phyloP scores from a whole-genome alignment of 352 stramenopile species.

The Phytophthora hybrid region DNA sequence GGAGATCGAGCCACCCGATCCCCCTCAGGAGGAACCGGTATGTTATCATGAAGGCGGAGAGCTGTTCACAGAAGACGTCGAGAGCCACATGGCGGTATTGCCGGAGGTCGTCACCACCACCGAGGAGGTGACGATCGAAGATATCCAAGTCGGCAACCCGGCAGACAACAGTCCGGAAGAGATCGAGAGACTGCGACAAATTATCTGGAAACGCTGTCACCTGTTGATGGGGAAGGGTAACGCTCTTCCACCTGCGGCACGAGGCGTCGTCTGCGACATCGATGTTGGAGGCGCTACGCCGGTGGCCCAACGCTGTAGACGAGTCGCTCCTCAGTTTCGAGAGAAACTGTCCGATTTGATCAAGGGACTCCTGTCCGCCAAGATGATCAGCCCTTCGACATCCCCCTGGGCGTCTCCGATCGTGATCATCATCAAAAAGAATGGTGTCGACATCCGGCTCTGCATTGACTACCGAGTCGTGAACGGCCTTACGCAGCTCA shows the following conservation, averaged over 20 bases:
- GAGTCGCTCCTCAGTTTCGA: constrained; percentile 20
- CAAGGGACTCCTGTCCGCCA: constrained; percentile 27
- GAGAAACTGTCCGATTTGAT: constrained; percentile 39
- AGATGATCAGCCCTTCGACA: constrained; percentile 24
- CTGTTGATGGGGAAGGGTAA: no score
- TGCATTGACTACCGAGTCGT: constrained; percentile 33
- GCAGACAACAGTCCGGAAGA: background rate
- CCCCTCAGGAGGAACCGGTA: background rate
- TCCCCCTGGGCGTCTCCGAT: constrained; percentile 46
- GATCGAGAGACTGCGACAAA: background rate
- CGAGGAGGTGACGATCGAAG: background rate
- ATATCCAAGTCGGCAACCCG: background rate
- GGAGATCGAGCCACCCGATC: no score
- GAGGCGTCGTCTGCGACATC: no score
- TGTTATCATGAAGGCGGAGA: background rate
- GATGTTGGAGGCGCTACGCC: no score
- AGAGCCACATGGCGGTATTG: background rate
- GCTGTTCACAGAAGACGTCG: background rate
- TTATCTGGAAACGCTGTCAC: no score
- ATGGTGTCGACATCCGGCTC: constrained; percentile 43
- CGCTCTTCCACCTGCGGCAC: no score
- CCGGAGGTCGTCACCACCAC: background rate
- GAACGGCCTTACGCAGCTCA: constrained; percentile 14
- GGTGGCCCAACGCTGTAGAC: no score
- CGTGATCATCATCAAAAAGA: constrained; percentile 55